A percentile compares a stretch with the other conserved stretches of the same genome.
Conservation (phyloP, 352 stramenopile species). For the Pythium periplocum region DNA sequence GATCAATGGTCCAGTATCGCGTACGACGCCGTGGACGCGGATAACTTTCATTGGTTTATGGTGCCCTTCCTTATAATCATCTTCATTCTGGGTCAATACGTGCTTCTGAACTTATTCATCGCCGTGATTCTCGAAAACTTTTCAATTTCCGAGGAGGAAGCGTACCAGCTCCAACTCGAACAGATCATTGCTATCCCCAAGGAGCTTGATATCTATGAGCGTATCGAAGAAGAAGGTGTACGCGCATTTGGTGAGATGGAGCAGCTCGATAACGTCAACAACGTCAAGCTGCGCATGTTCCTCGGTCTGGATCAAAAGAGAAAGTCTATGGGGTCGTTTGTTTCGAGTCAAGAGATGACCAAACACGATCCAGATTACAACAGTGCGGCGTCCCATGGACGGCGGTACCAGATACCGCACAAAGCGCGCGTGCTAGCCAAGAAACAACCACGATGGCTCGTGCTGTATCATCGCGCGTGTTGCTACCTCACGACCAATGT, state of each 20-base stretch:
- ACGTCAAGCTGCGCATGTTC: constrained; percentile 75
- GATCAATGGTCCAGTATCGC: constrained; percentile 76
- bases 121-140: constrained; percentile 84
- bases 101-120: constrained; percentile 81
- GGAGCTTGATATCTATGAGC: constrained; percentile 76
- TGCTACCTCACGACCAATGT: constrained; percentile 21
- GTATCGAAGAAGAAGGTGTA: constrained; percentile 75
- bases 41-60: constrained; percentile 59
- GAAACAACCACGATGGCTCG: neutral
- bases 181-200: constrained; percentile 82
- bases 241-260: constrained; percentile 74
- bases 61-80: constrained; percentile 71
- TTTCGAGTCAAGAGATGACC: neutral
- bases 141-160: constrained; percentile 72
- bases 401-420: neutral
- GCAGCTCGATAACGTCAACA: constrained; percentile 75
- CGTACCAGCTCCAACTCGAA: constrained; percentile 76
- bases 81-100: constrained; percentile 75
- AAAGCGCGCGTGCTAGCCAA: neutral
- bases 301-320: constrained; percentile 50
- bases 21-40: constrained; percentile 68
- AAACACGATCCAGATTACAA: constrained; percentile 10
- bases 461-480: constrained; percentile 16
- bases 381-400: neutral
- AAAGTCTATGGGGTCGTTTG: neutral